Evolutionary conservation across 2,329 filamentous ascomycete species (phyloP), one percentile per base, ranked within the genome.

Genomic region (Monilinia vaccinii-corymbosi): DNA sequence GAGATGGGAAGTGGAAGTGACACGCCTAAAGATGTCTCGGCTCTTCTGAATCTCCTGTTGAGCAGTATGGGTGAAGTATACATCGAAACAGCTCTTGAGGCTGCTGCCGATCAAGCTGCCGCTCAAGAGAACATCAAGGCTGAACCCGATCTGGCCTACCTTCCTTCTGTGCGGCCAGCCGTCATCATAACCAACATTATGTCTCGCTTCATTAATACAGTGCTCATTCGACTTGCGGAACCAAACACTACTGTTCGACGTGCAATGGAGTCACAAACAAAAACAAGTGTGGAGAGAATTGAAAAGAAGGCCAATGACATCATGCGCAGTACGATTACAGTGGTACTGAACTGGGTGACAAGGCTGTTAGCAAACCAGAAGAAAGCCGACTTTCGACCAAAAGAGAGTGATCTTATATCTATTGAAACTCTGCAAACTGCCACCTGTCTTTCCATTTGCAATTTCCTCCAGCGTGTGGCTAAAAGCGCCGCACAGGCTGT

Each of bases 181-280:
- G 90, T 96, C 58, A 92, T 86, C 58, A 93, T 97, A 64, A 88
- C 94, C 10, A 92, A 93, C 71, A 83, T 99, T 67, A 95, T 97
- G 84, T 87, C 93, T 67, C 90, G 91, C 63, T 96, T 94, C 68
- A 92, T 96, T 66, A 86, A 87, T 61, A 92, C 91, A 4, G 90
- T 97, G 18, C 84, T 99, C 25, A 87, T 97, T 65, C 91, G 91
- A 13, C 82, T 99, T 10, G 92, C 93, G 25, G 86, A 93, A 60
- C 85, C 88, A 58, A 97, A 95, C 73, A 88, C 95, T 23, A 97
- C 91, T 0, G 91, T 96, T 55, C 79, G 85, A 40, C 80, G 86
- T 58, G 84, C 87, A 58, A 86, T 90, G 76, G 85, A 88, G 66
- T 86, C 86, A 70, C 79, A 81, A 59, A 83, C 82, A 3, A 81